Evolutionary conservation across 2,329 filamentous ascomycete species (phyloP), one percentile per base, ranked within the genome.

Genomic region (Aotearoamyces nothofagi): DNA sequence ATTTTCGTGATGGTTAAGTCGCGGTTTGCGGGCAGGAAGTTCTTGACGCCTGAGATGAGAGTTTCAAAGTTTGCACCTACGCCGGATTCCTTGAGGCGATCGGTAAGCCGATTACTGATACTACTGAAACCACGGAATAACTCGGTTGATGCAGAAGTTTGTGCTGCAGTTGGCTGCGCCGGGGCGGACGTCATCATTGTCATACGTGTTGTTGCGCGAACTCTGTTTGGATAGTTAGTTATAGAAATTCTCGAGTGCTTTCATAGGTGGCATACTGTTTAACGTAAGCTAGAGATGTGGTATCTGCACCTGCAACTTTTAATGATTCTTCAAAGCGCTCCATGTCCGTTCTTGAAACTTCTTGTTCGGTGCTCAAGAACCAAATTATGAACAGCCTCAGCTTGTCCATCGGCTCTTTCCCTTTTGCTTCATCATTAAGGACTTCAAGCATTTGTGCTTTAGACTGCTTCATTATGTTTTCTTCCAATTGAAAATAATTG

Each of bases 1-100:
- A 98, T 94, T 56, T 96, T 96, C 32, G 92, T 98, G 30, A 98
- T 70, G 0, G 90, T 96, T 7, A 96, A 68, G 49, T 98, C 92
- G 44, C 86, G 83, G 57, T 98, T 92, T 9, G 74, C 82, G 0
- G 92, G 90, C n/a, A 98, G 60, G 56, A 98, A 92, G 55, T 93
- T 96, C 58, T 96, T 98, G 47, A 98, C 87, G 24, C 87, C 87
- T 5, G 83, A 87, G 37, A 96, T 86, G 24, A 98, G 69, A 16
- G 79, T 87, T 52, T 96, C 90, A 46, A 98, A 82, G 51, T 96
- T 96, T 30, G 74, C 73, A 33, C 76, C 72, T 11, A 92, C 82
- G 17, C 71, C 71, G 4, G 83, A 84, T 39, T 93, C 87, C 50
- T 93, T 92, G 50, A 98, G 78, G 14, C 84, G 79, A 53, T 94